phyloP scores from a whole-genome alignment of 2,329 filamentous ascomycete genomes.

The Tolypocladium album region DNA sequence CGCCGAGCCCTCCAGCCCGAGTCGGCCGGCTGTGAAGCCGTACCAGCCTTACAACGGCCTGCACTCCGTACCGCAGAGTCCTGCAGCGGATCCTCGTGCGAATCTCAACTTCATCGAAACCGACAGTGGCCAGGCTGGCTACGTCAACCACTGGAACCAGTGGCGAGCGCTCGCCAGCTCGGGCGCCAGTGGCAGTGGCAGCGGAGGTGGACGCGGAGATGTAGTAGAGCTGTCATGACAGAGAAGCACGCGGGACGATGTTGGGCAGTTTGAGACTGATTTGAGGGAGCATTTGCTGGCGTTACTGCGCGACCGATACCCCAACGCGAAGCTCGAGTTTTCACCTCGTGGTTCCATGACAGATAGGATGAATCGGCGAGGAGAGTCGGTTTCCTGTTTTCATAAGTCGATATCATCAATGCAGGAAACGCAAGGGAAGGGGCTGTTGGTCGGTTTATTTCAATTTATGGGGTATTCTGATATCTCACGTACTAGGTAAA shows the following conservation, averaged over 20 bases:
- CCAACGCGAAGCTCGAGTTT: background rate
- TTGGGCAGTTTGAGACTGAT: background rate
- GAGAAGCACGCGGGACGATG: background rate
- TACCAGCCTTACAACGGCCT: background rate
- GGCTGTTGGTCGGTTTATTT: background rate
- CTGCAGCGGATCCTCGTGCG: conserved; percentile 18
- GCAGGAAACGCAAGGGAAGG: background rate
- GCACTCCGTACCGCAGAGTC: conserved; percentile 5
- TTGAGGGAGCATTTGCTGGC: background rate
- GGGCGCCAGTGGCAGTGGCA: background rate
- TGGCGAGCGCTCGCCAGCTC: conserved; percentile 6
- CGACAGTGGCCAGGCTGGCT: conserved; percentile 16
- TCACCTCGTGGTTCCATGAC: background rate
- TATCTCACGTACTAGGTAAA: background rate
- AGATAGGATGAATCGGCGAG: background rate
- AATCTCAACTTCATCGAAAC: conserved; percentile 21
- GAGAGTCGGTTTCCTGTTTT: background rate
- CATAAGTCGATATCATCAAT: background rate
- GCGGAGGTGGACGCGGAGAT: background rate
- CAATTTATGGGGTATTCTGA: conserved; percentile 2
- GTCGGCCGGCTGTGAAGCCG: background rate
- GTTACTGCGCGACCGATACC: background rate
- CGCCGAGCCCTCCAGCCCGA: conserved; percentile 9
- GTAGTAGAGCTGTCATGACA: background rate
- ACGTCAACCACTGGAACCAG: conserved; percentile 27